Percentiles rank a stretch among this genome's conserved stretches.
Conservation (phyloP, 345 rosid species). For the Euphorbia peplus region DNA sequence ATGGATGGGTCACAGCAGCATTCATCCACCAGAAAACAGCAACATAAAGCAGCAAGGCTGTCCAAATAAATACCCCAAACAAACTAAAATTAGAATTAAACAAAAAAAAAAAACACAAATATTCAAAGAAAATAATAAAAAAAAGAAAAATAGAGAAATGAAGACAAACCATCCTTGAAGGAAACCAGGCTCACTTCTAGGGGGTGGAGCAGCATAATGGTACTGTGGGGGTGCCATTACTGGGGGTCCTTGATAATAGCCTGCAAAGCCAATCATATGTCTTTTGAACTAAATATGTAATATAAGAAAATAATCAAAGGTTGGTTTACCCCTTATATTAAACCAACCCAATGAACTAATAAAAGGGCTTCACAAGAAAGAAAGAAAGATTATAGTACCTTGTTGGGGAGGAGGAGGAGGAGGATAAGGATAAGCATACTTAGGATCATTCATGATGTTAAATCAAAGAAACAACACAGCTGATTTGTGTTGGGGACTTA, state of each 20-base stretch:
- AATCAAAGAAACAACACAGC: no score
- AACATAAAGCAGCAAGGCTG: conserved; percentile 68
- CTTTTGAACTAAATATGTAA: no score
- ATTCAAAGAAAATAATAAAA: not conserved
- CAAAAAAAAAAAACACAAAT: not conserved
- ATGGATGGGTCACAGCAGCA: conserved; percentile 74
- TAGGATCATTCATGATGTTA: conserved; percentile 33
- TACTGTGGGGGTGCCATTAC: conserved; percentile 48
- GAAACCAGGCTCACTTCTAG: conserved; percentile 32
- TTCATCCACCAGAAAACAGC: conserved; percentile 68
- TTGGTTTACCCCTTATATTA: no score
- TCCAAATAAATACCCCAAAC: conserved; percentile 1
- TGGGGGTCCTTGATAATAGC: conserved; percentile 52
- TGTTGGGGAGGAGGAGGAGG: conserved; percentile 3
- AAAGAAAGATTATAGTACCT: no score
- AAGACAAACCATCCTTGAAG: conserved; percentile 44
- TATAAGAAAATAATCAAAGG: no score
- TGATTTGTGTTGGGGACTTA: no score
- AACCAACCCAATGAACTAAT: no score
- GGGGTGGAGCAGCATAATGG: conserved; percentile 28
- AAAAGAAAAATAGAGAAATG: not conserved
- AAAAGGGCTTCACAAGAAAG: no score
- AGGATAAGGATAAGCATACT: conserved; percentile 35
- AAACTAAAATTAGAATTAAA: not conserved
- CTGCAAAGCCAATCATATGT: conserved; percentile 14